Conservation (phyloP, 352 stramenopile species). For the Pilasporangium apinafurcum region DNA sequence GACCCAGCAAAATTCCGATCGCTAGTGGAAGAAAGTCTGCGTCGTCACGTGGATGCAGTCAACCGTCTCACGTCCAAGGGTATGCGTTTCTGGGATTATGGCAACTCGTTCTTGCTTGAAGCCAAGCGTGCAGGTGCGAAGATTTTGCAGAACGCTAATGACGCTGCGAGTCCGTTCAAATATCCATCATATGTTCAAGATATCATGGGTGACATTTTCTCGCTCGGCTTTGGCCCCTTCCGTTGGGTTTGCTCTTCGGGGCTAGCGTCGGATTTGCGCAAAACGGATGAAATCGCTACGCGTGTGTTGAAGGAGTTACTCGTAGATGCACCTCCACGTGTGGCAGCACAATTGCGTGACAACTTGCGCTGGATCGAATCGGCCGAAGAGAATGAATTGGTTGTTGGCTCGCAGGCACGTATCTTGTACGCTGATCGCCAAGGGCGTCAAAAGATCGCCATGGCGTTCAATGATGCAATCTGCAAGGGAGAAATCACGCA, state of each 20-base stretch:
- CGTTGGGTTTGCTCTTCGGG: conserved; percentile 84
- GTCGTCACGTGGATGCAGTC: conserved; percentile 69
- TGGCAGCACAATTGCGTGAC: conserved; percentile 72
- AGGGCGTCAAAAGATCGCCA: conserved; percentile 64
- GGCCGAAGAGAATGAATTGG: conserved; percentile 78
- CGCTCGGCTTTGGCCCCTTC: conserved; percentile 86
- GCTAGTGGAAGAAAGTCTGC: conserved; percentile 72
- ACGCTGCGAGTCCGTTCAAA: conserved; percentile 64
- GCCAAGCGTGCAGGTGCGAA: conserved; percentile 76
- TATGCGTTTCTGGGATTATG: conserved; percentile 90
- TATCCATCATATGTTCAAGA: conserved; percentile 89
- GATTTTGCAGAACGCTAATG: conserved; percentile 45
- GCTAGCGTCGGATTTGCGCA: conserved; percentile 52
- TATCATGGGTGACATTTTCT: conserved; percentile 91
- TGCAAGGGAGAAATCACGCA: conserved; percentile 50
- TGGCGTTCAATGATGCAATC: conserved; percentile 84
- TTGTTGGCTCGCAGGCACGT: conserved; percentile 84
- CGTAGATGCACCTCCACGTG: conserved; percentile 29
- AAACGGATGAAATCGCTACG: conserved; percentile 72
- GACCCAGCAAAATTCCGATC: conserved; percentile 71
- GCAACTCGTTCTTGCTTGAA: conserved; percentile 87
- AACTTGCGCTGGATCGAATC: conserved; percentile 85
- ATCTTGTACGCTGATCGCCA: conserved; percentile 86
- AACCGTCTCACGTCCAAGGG: conserved; percentile 73
- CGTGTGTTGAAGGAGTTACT: conserved; percentile 67